Evolutionary conservation across 1,139 yeast genomes (phyloP).

Genomic region (Kodamaea arcana): DNA sequence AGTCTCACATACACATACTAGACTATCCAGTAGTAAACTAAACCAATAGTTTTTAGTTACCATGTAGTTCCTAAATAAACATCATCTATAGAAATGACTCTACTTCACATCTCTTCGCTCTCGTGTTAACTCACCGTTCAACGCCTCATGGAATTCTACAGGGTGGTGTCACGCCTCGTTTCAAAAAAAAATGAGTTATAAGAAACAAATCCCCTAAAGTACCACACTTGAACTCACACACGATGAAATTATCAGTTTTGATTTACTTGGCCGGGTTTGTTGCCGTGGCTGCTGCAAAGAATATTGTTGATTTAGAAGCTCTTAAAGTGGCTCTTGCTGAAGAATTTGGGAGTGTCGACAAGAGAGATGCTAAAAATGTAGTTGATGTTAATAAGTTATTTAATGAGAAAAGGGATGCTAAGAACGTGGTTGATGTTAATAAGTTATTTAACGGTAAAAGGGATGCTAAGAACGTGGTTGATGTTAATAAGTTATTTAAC

Average conservation of each 20-base stretch:
- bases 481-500: too few relatives aligned
- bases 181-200: too few relatives aligned
- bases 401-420: constrained; percentile 13
- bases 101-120: too few relatives aligned
- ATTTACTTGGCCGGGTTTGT: constrained; percentile 2
- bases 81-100: too few relatives aligned
- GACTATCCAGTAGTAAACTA: too few relatives aligned
- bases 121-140: too few relatives aligned
- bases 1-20: too few relatives aligned
- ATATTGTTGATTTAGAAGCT: constrained; percentile 9
- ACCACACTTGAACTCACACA: neutral
- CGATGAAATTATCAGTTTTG: constrained; percentile 1
- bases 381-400: constrained; percentile 15
- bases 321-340: constrained; percentile 5
- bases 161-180: neutral
- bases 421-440: constrained; percentile 2
- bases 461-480: neutral
- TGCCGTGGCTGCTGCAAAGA: constrained; percentile 8
- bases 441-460: neutral
- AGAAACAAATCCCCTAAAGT: neutral
- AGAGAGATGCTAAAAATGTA: constrained; percentile 16
- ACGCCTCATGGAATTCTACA: too few relatives aligned
- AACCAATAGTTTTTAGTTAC: too few relatives aligned
- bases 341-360: constrained; percentile 2
- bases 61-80: too few relatives aligned